A percentile compares a stretch with the other conserved stretches of the same genome.
Evolutionary conservation across 164 flowering plant genomes (phyloP).

Genomic region (Berberis thunbergii): DNA sequence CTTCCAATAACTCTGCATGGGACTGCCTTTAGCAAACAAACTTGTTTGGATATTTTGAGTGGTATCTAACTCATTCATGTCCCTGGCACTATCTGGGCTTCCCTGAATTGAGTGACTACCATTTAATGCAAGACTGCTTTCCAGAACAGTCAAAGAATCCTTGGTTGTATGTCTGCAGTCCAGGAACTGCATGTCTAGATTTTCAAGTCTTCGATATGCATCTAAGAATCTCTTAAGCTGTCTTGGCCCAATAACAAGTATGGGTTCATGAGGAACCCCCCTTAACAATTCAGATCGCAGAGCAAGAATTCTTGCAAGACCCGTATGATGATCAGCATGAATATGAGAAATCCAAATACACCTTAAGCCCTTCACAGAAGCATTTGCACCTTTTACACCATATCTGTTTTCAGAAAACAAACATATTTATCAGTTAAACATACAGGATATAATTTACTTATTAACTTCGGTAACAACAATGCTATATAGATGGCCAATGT

Average conservation of each 20-base stretch:
- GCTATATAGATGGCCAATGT: background rate
- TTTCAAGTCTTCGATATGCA: constrained; percentile 87
- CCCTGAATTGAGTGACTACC: no score
- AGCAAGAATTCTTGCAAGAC: constrained; percentile 90
- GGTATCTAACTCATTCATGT: no score
- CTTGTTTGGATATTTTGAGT: no score
- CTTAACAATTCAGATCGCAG: constrained; percentile 55
- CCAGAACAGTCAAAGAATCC: constrained; percentile 24
- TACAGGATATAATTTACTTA: background rate
- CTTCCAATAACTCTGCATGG: background rate
- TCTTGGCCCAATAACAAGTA: constrained; percentile 81
- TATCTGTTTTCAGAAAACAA: constrained; percentile 34
- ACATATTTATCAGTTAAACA: background rate
- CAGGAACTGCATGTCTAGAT: constrained; percentile 82
- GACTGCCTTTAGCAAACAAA: no score
- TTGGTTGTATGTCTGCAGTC: constrained; percentile 69
- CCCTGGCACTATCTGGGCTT: no score
- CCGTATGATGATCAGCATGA: constrained; percentile 97
- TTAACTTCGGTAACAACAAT: background rate
- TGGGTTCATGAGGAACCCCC: constrained; percentile 60
- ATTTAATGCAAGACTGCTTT: no score
- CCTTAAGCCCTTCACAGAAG: constrained; percentile 47
- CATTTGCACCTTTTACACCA: constrained; percentile 67
- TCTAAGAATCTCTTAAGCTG: constrained; percentile 67
- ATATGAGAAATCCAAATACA: constrained; percentile 95